Conservation (phyloP, 208 protist genomes). For the Trypanosoma cruzi region DNA sequence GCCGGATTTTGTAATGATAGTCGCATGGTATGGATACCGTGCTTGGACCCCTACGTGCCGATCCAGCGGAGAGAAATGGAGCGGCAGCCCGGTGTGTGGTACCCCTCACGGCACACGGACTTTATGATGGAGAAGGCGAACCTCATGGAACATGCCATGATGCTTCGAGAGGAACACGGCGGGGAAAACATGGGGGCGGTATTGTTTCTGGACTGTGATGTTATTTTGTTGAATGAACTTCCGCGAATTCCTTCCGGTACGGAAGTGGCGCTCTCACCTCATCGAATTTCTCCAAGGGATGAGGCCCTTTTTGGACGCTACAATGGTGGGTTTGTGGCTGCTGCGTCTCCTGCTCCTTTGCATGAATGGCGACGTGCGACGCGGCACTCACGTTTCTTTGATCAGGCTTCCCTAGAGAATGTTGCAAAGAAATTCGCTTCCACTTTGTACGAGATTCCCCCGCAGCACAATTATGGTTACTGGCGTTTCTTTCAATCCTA, state of each 20-base stretch:
- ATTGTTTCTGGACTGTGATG: conserved; percentile 80
- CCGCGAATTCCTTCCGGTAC: conserved; percentile 35
- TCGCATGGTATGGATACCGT: conserved; percentile 59
- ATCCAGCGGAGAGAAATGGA: conserved; percentile 75
- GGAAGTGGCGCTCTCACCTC: conserved; percentile 61
- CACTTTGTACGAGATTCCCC: conserved; percentile 46
- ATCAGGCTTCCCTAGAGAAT: conserved; percentile 74
- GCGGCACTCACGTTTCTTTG: conserved; percentile 68
- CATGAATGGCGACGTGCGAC: conserved; percentile 67
- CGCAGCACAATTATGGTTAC: conserved; percentile 86
- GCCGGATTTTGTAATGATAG: conserved; percentile 26
- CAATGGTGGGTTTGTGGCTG: conserved; percentile 77
- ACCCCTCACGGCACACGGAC: conserved; percentile 67
- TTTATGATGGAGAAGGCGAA: conserved; percentile 92
- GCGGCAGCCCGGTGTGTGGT: conserved; percentile 62
- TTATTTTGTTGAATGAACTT: conserved; percentile 55
- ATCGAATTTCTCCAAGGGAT: conserved; percentile 47
- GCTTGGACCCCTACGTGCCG: conserved; percentile 60
- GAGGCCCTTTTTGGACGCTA: conserved; percentile 71
- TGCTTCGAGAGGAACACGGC: conserved; percentile 3
- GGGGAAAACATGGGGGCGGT: conserved; percentile 24
- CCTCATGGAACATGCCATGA: conserved; percentile 71
- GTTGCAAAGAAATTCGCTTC: conserved; percentile 39
- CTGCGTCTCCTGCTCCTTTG: conserved; percentile 36
- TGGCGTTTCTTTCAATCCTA: conserved; percentile 77